Evolutionary conservation across 1,139 yeast species (phyloP).

Genomic region (Geotrichum candidum): DNA sequence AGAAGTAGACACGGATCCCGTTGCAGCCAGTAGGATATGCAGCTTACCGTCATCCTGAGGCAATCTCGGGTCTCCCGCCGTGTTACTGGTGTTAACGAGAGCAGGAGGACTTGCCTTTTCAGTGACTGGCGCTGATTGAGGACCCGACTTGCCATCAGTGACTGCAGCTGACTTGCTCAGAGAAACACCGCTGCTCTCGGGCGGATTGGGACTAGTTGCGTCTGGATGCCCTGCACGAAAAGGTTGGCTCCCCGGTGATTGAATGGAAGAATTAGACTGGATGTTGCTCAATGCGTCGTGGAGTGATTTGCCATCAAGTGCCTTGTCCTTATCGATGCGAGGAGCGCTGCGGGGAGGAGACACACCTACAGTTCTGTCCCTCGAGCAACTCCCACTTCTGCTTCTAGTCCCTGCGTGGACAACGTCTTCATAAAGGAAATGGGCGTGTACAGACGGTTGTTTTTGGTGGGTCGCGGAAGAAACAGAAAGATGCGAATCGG

Average conservation of each 20-base stretch:
- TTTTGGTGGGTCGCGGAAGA: constrained; percentile 40
- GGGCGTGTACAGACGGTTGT: constrained; percentile 69
- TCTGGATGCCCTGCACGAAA: too few relatives aligned
- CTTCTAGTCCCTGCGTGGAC: constrained; percentile 44
- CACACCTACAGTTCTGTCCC: constrained; percentile 1
- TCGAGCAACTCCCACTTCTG: constrained; percentile 38
- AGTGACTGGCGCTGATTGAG: too few relatives aligned
- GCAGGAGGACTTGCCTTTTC: too few relatives aligned
- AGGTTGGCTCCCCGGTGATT: background rate
- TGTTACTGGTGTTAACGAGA: constrained; percentile 26
- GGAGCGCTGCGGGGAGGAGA: background rate
- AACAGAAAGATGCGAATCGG: background rate
- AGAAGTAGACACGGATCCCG: constrained; percentile 78
- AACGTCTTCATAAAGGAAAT: constrained; percentile 69
- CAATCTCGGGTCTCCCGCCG: constrained; percentile 62
- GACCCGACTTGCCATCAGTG: background rate
- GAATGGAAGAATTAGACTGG: background rate
- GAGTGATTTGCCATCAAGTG: constrained; percentile 38
- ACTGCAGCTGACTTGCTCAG: background rate
- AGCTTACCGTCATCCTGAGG: constrained; percentile 89
- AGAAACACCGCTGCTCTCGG: background rate
- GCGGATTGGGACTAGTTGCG: background rate
- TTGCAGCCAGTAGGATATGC: constrained; percentile 81
- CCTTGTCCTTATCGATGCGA: constrained; percentile 40
- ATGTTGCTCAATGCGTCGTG: background rate